Evolutionary conservation across 805 yeast species (phyloP).

Genomic region (Wickerhamomyces bovis): DNA sequence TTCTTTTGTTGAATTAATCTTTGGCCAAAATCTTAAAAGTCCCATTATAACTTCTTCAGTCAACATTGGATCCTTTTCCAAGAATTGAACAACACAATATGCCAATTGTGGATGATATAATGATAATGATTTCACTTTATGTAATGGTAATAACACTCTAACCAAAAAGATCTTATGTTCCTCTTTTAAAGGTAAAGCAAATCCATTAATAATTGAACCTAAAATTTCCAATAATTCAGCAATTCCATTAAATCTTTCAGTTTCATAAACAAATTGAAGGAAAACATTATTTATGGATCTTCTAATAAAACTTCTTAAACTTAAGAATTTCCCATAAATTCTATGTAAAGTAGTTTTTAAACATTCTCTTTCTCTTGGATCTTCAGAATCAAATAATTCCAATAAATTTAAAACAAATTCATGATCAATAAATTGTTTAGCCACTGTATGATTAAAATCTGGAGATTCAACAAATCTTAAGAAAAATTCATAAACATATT

Average conservation of each 20-base stretch:
- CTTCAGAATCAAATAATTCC: slow-evolving; percentile 93
- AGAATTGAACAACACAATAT: slow-evolving; percentile 92
- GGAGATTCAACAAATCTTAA: slow-evolving; percentile 89
- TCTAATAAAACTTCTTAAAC: slow-evolving; percentile 84
- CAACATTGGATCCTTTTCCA: slow-evolving; percentile 86
- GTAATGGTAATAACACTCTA: slow-evolving; percentile 84
- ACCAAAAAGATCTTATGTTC: slow-evolving; percentile 90
- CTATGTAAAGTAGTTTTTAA: slow-evolving; percentile 92
- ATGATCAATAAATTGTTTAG: slow-evolving; percentile 92
- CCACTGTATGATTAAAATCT: slow-evolving; percentile 88
- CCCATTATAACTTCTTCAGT: slow-evolving; percentile 98
- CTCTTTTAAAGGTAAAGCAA: slow-evolving; percentile 94
- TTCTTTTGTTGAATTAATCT: slow-evolving; percentile 89
- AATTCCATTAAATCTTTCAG: slow-evolving; percentile 92
- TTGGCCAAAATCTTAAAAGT: slow-evolving; percentile 91
- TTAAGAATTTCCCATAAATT: slow-evolving; percentile 90
- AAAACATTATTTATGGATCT: slow-evolving; percentile 89
- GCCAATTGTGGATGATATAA: slow-evolving; percentile 96
- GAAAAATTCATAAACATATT: slow-evolving; percentile 90
- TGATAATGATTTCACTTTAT: slow-evolving; percentile 82
- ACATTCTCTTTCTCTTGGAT: slow-evolving; percentile 93
- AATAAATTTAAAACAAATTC: slow-evolving; percentile 73
- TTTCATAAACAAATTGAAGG: slow-evolving; percentile 88
- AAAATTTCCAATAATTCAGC: slow-evolving; percentile 91
- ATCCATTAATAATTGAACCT: slow-evolving; percentile 95